Conservation (phyloP, 2,329 filamentous ascomycete genomes). For the Sphaerulina vaccinii region DNA sequence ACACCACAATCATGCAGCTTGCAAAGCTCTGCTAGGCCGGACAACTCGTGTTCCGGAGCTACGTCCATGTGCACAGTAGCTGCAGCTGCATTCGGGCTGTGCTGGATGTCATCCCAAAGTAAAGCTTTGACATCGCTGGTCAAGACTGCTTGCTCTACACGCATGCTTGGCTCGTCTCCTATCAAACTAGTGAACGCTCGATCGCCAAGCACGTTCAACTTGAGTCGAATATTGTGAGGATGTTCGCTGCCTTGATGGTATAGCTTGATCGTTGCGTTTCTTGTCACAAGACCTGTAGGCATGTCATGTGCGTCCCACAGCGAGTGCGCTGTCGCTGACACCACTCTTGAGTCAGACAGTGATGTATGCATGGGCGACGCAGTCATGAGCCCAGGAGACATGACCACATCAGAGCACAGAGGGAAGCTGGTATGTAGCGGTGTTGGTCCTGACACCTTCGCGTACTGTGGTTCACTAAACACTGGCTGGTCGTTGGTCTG, state of each 20-base stretch:
- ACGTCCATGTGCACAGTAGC: conserved; percentile 5
- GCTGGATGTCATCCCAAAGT: conserved; percentile 13
- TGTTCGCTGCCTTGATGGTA: conserved; percentile 7
- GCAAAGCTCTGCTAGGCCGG: conserved; percentile 25
- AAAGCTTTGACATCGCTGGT: conserved; percentile 20
- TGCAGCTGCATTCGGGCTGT: conserved; percentile 1
- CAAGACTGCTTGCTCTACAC: conserved; percentile 19
- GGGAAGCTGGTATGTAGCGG: background rate
- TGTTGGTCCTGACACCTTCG: background rate
- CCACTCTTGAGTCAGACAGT: background rate
- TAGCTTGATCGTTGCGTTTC: background rate
- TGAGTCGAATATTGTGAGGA: background rate
- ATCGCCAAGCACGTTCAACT: conserved; percentile 1
- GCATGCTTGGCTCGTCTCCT: conserved; percentile 15
- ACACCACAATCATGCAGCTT: conserved; percentile 25
- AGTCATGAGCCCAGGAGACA: background rate
- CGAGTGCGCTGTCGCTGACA: background rate
- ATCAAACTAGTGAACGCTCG: conserved; percentile 4
- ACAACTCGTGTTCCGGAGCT: conserved; percentile 2
- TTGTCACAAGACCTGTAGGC: background rate
- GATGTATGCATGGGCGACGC: background rate
- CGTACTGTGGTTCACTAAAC: background rate
- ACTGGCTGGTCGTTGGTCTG: background rate
- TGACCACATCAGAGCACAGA: background rate
- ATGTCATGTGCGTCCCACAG: background rate